Evolutionary conservation across 2,329 filamentous ascomycete genomes (phyloP).

Genomic region (Metarhizium robertsii): DNA sequence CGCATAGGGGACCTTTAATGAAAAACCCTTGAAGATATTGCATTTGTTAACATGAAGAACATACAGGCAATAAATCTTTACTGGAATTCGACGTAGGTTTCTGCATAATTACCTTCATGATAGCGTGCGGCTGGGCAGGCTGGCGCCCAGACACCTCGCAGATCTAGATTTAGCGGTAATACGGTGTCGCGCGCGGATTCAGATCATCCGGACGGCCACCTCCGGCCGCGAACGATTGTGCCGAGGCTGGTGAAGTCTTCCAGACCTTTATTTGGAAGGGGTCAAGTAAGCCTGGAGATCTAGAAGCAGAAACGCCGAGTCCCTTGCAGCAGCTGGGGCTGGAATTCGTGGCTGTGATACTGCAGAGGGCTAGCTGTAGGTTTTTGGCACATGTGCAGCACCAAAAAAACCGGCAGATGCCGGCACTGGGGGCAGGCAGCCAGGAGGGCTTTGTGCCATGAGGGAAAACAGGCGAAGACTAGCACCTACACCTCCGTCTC

Average conservation of each 20-base stretch:
- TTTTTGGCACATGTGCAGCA: no score
- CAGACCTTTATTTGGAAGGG: background rate
- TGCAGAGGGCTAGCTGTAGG: background rate
- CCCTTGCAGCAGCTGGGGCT: background rate
- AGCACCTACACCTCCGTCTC: background rate
- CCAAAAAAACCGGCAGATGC: background rate
- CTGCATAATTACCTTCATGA: no score
- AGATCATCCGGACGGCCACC: background rate
- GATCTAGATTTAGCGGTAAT: background rate
- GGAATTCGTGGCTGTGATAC: background rate
- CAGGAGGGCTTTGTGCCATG: background rate
- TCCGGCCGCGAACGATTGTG: background rate
- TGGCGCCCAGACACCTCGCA: no score
- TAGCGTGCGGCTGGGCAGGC: no score
- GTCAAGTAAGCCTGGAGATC: background rate
- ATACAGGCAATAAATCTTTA: no score
- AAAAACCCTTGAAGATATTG: no score
- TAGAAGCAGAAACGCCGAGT: background rate
- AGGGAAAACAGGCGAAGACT: background rate
- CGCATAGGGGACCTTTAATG: no score
- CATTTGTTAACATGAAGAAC: no score
- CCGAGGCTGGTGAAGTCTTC: background rate
- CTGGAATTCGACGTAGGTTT: no score
- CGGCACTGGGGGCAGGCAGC: background rate
- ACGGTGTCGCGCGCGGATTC: background rate